Evolutionary conservation across 108 stramenopile genomes (phyloP).

Genomic region (Mayamaea pseudoterrestris): DNA sequence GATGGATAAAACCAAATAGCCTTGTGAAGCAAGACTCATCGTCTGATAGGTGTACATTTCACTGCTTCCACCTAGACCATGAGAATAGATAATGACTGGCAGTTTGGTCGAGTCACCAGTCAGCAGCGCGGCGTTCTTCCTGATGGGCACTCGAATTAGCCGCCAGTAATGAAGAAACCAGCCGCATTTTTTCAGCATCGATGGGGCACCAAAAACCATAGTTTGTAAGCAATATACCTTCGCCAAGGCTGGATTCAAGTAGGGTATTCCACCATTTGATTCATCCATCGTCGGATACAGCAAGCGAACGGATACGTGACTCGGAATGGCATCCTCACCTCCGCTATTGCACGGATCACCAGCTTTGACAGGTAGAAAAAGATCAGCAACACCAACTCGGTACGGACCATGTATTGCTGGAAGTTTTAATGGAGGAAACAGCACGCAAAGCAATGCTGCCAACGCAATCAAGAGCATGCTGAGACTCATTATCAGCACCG

Average conservation of each 20-base stretch:
- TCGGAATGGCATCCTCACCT: conserved; percentile 5
- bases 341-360: neutral
- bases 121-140: conserved; percentile 5
- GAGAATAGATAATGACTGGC: conserved; percentile 45
- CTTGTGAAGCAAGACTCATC: conserved; percentile 30
- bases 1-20: conserved; percentile 30
- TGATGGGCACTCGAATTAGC: conserved; percentile 7
- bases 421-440: conserved; percentile 34
- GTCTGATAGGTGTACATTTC: conserved; percentile 41
- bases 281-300: conserved; percentile 41
- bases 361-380: conserved; percentile 24
- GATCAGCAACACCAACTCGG: conserved; percentile 32
- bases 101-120: conserved; percentile 6
- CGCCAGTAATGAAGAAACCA: conserved; percentile 40
- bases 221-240: conserved; percentile 21
- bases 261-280: conserved; percentile 10
- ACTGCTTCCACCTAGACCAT: conserved; percentile 41
- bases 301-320: conserved; percentile 26
- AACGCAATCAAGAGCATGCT: conserved; percentile 14
- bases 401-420: conserved; percentile 21
- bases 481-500: conserved; percentile 4
- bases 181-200: conserved; percentile 17
- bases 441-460: conserved; percentile 11
- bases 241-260: conserved; percentile 13
- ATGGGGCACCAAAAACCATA: conserved; percentile 33